phyloP scores from a whole-genome alignment of 306 rosid genomes.

The Pterocarpus macrocarpus region DNA sequence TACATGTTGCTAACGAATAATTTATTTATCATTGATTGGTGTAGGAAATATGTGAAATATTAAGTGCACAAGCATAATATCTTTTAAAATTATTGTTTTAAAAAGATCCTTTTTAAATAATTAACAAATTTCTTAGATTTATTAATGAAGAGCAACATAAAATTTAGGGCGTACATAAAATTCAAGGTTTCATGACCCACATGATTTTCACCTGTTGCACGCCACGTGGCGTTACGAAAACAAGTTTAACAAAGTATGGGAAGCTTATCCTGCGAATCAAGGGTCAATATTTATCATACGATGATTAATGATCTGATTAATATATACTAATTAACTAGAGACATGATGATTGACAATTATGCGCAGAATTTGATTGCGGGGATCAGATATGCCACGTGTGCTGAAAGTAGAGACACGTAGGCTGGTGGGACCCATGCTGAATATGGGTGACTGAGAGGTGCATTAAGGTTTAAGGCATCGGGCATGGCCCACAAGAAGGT shows the following conservation, averaged over 20 bases:
- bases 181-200: not conserved
- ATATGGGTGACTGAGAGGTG: not conserved
- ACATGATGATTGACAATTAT: not conserved
- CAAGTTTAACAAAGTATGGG: not conserved
- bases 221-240: not conserved
- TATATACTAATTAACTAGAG: not conserved
- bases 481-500: not conserved
- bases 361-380: not conserved
- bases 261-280: not conserved
- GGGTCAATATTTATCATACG: not conserved
- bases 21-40: too few species aligned
- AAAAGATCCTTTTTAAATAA: too few species aligned
- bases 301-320: not conserved
- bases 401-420: conserved; percentile 13
- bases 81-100: too few species aligned
- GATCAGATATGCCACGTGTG: not conserved
- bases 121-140: too few species aligned
- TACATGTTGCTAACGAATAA: too few species aligned
- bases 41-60: too few species aligned
- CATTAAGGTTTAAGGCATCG: not conserved
- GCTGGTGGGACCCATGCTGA: conserved; percentile 19
- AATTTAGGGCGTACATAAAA: not conserved
- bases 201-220: not conserved
- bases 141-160: not conserved
- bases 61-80: too few species aligned